Base-by-base conservation (phyloP, 257 asterid species). In the Cordia subcordata region DNA sequence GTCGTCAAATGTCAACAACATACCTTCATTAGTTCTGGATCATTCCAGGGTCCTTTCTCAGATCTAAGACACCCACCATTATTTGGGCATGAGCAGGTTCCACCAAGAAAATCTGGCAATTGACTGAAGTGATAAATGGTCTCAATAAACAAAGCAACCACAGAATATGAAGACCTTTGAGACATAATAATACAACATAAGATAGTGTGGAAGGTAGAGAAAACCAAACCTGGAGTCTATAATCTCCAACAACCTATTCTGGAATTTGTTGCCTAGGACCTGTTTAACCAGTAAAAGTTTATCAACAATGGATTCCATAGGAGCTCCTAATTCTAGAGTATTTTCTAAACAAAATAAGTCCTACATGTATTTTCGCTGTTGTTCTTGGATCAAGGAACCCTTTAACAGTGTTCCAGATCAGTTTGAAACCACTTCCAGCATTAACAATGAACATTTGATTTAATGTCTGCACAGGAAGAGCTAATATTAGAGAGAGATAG, bases 81-180 rank as follows among this genome's bases (percentile, higher is more conserved):
- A 67, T 75, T 77, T 54, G 80, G 65, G 73, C 99, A 93, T 18
- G 83, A 74, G 76, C 99, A 93, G 66, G 90, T 72, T 65, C 97
- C 99, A 44, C 97, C 99, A 37, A 89, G 85, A 85, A 93, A 93
- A 77, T 89, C 92, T 56, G 99, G 99, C 83, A 93, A 75, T 77
- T 89, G 96, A 77, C 99, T 93, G 84, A 55, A 62, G n/a, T n/a
- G 64, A 64, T 17, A 67, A 61, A 65, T 27, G 46, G 59, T 39
- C 54, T 57, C 44, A 47, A 46, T 47, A 39, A 35, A 46, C 23
- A 23, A 68, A 21, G 15, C 23, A 12, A 57, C 55, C n/a, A 33
- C 13, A 32, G 22, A 46, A 66, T 37, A 12, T 42, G 18, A 47
- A 49, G 49, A 50, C 52, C 39, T 45, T 4, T 55, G 44, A 38